Evolutionary conservation across 2,329 filamentous ascomycete species (phyloP).

Genomic region (Ascochyta fabae): DNA sequence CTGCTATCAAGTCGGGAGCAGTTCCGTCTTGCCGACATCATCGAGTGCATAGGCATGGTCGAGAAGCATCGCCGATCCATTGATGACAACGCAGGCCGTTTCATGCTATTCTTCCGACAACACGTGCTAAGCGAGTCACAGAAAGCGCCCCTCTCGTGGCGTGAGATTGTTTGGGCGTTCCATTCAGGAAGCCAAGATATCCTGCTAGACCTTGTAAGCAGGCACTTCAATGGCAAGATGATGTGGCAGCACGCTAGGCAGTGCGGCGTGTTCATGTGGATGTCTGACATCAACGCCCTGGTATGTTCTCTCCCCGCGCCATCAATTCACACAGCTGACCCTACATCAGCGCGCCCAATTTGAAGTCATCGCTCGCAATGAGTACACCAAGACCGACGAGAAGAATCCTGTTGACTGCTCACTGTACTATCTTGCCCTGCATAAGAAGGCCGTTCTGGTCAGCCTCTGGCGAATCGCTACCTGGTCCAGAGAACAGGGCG

Average conservation of each 20-base stretch:
- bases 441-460: slow-evolving; percentile 87
- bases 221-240: slow-evolving; percentile 79
- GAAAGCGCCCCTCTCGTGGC: slow-evolving; percentile 69
- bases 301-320: slow-evolving; percentile 57
- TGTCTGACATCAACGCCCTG: slow-evolving; percentile 76
- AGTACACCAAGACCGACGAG: slow-evolving; percentile 86
- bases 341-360: slow-evolving; percentile 74
- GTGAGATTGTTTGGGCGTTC: slow-evolving; percentile 86
- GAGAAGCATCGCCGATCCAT: slow-evolving; percentile 88
- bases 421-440: slow-evolving; percentile 87
- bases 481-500: slow-evolving; percentile 84
- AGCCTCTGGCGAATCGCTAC: slow-evolving; percentile 94
- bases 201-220: slow-evolving; percentile 79
- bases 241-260: slow-evolving; percentile 85
- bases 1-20: slow-evolving; percentile 86
- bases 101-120: slow-evolving; percentile 86
- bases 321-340: not conserved
- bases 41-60: slow-evolving; percentile 83
- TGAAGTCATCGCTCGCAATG: slow-evolving; percentile 87
- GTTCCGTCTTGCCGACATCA: slow-evolving; percentile 81
- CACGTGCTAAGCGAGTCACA: slow-evolving; percentile 71
- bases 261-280: slow-evolving; percentile 94
- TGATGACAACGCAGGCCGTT: slow-evolving; percentile 87
- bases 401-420: slow-evolving; percentile 92
- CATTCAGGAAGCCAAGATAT: slow-evolving; percentile 90